A percentile compares a stretch with the other conserved stretches of the same genome.
Evolutionary conservation across 371 early-diverging fungal species (phyloP).

Genomic region (Mucor sp.): DNA sequence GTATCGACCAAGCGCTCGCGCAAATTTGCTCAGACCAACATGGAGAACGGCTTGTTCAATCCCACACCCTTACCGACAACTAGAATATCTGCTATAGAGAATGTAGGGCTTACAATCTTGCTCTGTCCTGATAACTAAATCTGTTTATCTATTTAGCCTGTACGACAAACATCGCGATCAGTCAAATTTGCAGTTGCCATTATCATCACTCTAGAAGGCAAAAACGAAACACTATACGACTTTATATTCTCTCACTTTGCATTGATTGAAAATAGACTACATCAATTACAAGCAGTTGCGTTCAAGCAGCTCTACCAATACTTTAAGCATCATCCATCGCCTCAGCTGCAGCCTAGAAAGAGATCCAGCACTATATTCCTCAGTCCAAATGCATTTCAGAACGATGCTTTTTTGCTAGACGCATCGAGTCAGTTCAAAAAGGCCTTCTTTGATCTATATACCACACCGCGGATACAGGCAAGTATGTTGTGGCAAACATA

Average conservation of each 20-base stretch:
- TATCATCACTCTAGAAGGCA: constrained; percentile 55
- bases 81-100: constrained; percentile 15
- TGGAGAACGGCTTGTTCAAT: constrained; percentile 65
- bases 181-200: constrained; percentile 65
- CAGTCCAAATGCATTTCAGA: constrained; percentile 51
- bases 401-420: constrained; percentile 50
- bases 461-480: constrained; percentile 67
- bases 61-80: constrained; percentile 63
- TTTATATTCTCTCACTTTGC: constrained; percentile 71
- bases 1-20: constrained; percentile 49
- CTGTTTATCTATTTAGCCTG: constrained; percentile 23
- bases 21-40: constrained; percentile 62
- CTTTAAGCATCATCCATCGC: constrained; percentile 29
- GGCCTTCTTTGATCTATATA: constrained; percentile 55
- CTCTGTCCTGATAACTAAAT: not conserved
- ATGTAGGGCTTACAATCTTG: constrained; percentile 8
- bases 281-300: constrained; percentile 60
- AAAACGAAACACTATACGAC: constrained; percentile 54
- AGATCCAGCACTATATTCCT: constrained; percentile 35
- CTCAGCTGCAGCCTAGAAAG: constrained; percentile 28
- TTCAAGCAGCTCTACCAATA: constrained; percentile 49
- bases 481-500: too few species aligned
- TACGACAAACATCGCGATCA: constrained; percentile 47
- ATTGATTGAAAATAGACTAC: constrained; percentile 61
- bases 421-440: constrained; percentile 57